Evolutionary conservation across 1,139 yeast genomes (phyloP), one percentile per base, ranked within the genome.

Genomic region (Suhomyces ambrosiae): DNA sequence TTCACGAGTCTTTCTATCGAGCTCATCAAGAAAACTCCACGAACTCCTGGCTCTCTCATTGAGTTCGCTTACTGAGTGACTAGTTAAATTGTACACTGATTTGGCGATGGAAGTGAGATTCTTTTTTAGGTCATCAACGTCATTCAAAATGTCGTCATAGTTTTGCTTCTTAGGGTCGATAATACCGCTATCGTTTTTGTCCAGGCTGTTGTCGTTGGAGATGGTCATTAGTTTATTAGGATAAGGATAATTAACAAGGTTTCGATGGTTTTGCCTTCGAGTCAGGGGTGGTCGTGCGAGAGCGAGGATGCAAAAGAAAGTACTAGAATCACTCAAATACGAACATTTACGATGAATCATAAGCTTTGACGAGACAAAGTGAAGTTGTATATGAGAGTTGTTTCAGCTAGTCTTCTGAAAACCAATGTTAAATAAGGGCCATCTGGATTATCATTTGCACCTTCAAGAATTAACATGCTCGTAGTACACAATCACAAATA

Each of bases 31-130:
- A 18, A 17, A 23, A 8, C 25, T 25, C 8, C 23, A 8, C 11
- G 38, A 44, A n/a, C 50, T 54, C 33, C 49, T 60, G 22, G 62
- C 60, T 15, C 37, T 46, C 5, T 51, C 59, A 29, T 58, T 58
- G 30, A 60, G 29, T 16, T 60, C 61, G 27, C 35, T 48, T 5
- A 64, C 37, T 2, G 62, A 53, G 30, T 61, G 60, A 25, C 48
- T 44, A 13, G 68, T 58, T 14, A 58, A 40, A 27, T 56, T 53
- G 38, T 55, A 49, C 21, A 53, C 33, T 5, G 53, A 45, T 30
- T 40, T 40, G 12, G 58, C 52, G 29, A 55, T 43, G 7, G 52
- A 42, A 6, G 44, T 24, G 21, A 54, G 40, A 27, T 44, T 55
- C 7, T 46, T 42, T 35, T 51, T 45, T 21, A 59, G 33, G 14